These are phyloP conservation scores for Podaxis sp. DNA, from an alignment of 768 basidiomycete species.

Conservation along the genomic window DNA sequence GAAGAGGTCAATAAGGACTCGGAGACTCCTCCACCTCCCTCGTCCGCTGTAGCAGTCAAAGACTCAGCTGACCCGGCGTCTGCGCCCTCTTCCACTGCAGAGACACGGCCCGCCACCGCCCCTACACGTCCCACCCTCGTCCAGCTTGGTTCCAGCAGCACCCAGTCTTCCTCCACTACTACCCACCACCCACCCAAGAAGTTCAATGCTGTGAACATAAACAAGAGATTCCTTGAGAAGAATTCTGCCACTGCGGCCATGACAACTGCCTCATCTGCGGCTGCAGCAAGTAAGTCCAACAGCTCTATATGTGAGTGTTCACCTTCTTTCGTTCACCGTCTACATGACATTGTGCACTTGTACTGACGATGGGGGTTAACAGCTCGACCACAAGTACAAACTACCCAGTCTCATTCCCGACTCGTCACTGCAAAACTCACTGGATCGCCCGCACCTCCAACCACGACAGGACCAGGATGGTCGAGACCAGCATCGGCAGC, in stretches of 20 bases:
- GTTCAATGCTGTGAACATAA: constrained; percentile 88
- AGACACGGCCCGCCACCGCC: constrained; percentile 25
- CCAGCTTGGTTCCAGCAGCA: constrained; percentile 38
- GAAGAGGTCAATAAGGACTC: constrained; percentile 19
- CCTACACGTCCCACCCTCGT: constrained; percentile 43
- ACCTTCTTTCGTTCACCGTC: background rate
- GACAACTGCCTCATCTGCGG: constrained; percentile 39
- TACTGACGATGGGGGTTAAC: constrained; percentile 17
- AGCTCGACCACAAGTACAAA: constrained; percentile 60
- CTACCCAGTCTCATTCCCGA: constrained; percentile 64
- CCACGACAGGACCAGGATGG: constrained; percentile 57
- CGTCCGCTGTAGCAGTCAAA: constrained; percentile 16
- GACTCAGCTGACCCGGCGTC: constrained; percentile 14
- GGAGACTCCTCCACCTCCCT: constrained; percentile 16
- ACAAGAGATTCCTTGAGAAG: constrained; percentile 96
- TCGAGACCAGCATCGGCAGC: constrained; percentile 75
- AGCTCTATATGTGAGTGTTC: constrained; percentile 49
- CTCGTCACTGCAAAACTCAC: constrained; percentile 89
- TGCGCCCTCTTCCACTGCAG: constrained; percentile 17
- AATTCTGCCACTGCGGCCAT: constrained; percentile 61
- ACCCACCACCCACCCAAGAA: constrained; percentile 68
- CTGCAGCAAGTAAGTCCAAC: constrained; percentile 47
- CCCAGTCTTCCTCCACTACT: constrained; percentile 30
- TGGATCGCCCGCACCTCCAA: constrained; percentile 51
- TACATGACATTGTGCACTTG: constrained; percentile 1